Percentiles rank a stretch among this genome's conserved stretches.
Conservation (phyloP, 2,329 filamentous ascomycete genomes). For the Apiospora malaysiana region DNA sequence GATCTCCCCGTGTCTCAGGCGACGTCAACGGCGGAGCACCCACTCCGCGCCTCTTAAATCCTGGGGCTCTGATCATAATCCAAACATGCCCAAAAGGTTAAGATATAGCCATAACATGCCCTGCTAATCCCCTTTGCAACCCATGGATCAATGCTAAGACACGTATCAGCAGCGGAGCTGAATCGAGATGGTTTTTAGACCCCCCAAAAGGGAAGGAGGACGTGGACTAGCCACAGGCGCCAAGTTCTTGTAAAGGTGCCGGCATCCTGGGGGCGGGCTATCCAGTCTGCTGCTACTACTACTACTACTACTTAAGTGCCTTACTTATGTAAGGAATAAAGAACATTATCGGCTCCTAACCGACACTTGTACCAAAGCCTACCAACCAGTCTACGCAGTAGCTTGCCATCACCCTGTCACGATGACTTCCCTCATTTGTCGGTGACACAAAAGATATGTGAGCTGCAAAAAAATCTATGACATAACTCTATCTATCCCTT, state of each 20-base stretch:
- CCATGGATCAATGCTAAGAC: background rate
- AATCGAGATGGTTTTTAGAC: background rate
- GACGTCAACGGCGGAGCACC: constrained; percentile 11
- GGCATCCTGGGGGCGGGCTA: background rate
- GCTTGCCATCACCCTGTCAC: background rate
- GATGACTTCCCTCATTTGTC: background rate
- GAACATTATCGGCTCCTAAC: too few relatives aligned
- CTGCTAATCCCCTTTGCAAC: background rate
- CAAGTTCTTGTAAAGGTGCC: background rate
- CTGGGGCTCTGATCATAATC: background rate
- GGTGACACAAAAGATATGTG: background rate
- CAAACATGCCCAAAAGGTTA: background rate
- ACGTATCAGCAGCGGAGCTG: background rate
- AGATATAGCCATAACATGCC: background rate
- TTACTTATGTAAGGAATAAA: too few relatives aligned
- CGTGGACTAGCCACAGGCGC: background rate
- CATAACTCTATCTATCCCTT: background rate
- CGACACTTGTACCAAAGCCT: too few relatives aligned
- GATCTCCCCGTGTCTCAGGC: constrained; percentile 6
- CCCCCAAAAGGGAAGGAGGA: background rate
- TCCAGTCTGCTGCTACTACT: too few relatives aligned
- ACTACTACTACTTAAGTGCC: too few relatives aligned
- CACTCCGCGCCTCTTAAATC: background rate
- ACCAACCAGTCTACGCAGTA: background rate
- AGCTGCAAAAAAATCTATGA: background rate